phyloP scores from a whole-genome alignment of 2,329 filamentous ascomycete species.

The Fusarium sp. region DNA sequence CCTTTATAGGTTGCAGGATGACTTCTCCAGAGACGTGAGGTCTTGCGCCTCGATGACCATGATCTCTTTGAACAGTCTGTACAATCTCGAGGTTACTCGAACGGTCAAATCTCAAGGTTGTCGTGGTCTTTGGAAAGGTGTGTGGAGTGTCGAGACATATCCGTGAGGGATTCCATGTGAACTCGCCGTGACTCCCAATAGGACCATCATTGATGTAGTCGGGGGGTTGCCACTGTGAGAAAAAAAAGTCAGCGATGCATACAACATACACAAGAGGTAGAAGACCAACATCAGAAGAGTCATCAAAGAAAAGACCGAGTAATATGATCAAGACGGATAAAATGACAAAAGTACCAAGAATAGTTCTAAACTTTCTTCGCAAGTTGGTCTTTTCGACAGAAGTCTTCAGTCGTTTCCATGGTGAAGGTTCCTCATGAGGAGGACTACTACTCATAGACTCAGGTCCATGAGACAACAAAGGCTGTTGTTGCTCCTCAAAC shows the following conservation, averaged over 20 bases:
- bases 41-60: conserved; percentile 31
- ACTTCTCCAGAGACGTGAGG: conserved; percentile 59
- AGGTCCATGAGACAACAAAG: conserved; percentile 54
- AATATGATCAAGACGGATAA: conserved; percentile 47
- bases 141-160: conserved; percentile 39
- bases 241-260: neutral
- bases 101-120: conserved; percentile 44
- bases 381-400: conserved; percentile 24
- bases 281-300: conserved; percentile 46
- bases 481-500: conserved; percentile 54
- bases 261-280: neutral
- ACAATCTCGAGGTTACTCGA: conserved; percentile 52
- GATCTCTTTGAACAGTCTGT: conserved; percentile 48
- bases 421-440: conserved; percentile 34
- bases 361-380: conserved; percentile 44
- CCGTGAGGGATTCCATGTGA: conserved; percentile 42
- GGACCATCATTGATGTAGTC: conserved; percentile 37
- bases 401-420: conserved; percentile 46
- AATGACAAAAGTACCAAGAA: conserved; percentile 47
- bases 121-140: neutral
- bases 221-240: conserved; percentile 22
- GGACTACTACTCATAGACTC: conserved; percentile 58
- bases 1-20: conserved; percentile 52
- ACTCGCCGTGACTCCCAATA: conserved; percentile 34
- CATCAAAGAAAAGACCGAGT: conserved; percentile 35